phyloP scores from a whole-genome alignment of 768 basidiomycete species.

The Phlebiopsis flavidoalba region DNA sequence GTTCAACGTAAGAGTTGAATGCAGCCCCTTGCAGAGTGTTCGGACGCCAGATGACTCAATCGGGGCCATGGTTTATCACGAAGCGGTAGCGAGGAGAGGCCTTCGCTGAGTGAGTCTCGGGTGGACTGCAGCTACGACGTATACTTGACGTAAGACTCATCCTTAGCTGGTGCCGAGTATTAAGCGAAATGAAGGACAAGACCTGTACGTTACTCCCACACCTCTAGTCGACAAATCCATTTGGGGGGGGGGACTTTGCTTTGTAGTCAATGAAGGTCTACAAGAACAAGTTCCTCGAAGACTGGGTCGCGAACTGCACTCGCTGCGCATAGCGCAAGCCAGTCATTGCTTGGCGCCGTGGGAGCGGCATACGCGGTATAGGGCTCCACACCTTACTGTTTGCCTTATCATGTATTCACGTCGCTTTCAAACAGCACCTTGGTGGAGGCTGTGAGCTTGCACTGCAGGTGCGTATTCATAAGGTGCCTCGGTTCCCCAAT shows the following conservation, averaged over 20 bases:
- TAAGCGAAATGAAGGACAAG: slow-evolving; percentile 99
- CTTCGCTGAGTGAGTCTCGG: slow-evolving; percentile 76
- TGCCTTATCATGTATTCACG: neutral
- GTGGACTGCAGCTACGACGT: neutral
- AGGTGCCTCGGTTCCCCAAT: slow-evolving; percentile 83
- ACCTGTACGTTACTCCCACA: slow-evolving; percentile 50
- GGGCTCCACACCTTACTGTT: neutral
- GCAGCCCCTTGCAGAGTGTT: slow-evolving; percentile 64
- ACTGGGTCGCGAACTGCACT: slow-evolving; percentile 78
- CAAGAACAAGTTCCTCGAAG: slow-evolving; percentile 76
- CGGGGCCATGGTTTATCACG: slow-evolving; percentile 88
- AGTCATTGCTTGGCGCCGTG: slow-evolving; percentile 92
- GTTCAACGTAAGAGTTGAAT: slow-evolving; percentile 79
- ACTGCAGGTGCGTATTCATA: slow-evolving; percentile 94
- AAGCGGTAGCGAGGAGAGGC: slow-evolving; percentile 83
- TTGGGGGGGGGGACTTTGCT: too few relatives aligned
- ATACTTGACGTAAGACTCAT: neutral
- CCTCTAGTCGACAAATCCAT: slow-evolving; percentile 18
- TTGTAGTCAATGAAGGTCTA: slow-evolving; percentile 82
- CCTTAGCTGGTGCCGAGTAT: slow-evolving; percentile 91
- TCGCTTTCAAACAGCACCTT: slow-evolving; percentile 47
- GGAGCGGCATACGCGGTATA: slow-evolving; percentile 88
- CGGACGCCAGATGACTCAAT: slow-evolving; percentile 65
- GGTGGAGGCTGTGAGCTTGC: slow-evolving; percentile 97
- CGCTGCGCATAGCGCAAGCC: slow-evolving; percentile 82